Conservation (phyloP, 306 rosid genomes). For the Fragaria ananassa region DNA sequence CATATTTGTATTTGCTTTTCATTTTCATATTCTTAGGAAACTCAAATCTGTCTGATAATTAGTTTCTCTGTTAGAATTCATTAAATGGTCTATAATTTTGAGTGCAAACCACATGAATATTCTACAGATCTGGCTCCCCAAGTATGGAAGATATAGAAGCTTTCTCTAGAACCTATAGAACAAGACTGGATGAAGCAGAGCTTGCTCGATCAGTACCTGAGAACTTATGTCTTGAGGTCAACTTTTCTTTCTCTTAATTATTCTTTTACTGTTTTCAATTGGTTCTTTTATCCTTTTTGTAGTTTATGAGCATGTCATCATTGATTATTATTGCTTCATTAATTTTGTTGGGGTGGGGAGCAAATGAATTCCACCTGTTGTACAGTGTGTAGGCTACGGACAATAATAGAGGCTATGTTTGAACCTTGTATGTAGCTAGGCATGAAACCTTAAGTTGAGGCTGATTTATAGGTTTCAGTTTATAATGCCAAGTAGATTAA, state of each 20-base stretch:
- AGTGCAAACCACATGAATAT: conserved; percentile 2
- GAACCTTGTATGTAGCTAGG: conserved; percentile 5
- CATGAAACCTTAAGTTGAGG: background rate
- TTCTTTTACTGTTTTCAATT: background rate
- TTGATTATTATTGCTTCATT: conserved; percentile 4
- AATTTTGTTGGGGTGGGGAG: conserved; percentile 5
- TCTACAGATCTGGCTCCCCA: conserved; percentile 89
- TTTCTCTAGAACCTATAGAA: conserved; percentile 65
- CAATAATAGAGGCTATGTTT: background rate
- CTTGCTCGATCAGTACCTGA: conserved; percentile 76
- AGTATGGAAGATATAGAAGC: conserved; percentile 81
- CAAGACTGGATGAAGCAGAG: conserved; percentile 77
- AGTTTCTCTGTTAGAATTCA: conserved; percentile 7
- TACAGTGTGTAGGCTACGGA: conserved; percentile 4
- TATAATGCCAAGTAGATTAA: background rate
- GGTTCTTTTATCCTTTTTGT: background rate
- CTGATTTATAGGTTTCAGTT: background rate
- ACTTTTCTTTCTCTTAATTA: conserved; percentile 10
- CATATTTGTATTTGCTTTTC: background rate
- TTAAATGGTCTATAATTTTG: conserved; percentile 14
- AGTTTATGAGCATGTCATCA: conserved; percentile 4
- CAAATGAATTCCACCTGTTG: conserved; percentile 8
- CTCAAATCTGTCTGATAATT: background rate
- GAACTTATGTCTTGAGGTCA: conserved; percentile 75
- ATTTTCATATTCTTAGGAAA: background rate